Base-by-base conservation (phyloP, 2,329 filamentous ascomycete species). In the Colletotrichum liriopes region DNA sequence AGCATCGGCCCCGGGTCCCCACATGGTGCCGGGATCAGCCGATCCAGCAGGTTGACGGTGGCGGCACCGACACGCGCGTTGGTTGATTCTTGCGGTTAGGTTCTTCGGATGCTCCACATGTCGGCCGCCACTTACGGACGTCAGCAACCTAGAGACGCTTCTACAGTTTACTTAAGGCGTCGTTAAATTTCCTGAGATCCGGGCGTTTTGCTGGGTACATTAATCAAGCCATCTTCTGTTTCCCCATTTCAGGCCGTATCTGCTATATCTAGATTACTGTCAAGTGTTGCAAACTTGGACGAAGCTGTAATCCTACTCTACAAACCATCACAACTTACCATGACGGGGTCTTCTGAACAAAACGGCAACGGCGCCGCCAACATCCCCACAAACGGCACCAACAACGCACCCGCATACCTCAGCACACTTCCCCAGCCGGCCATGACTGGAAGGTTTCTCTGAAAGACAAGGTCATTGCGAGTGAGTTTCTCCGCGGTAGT, bases 391-490 rank as follows among this genome's bases (percentile, higher is more conserved):
- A 65, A 70, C 61, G 64, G 45, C 45, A 60, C 26, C 43, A 54
- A 39, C 59, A 49, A 54, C 26, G 65, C 65, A 20, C 54, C 37
- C 18, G 51, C 67, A 41, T 77, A 75, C 67, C 75, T 77, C 43
- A 79, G 76, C 74, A 83, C 82, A 3, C 74, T 81, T 4, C 82
- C 82, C 75, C 76, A 8, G 74, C 78, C 23, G 74, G 75, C 63
- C 80, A 82, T 69, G 78, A 83, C 77, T 83, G 77, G 77, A 76
- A 77, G 68, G 77, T 83, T 52, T 77, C 78, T 11, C 75, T 83
- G 32, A 77, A 79, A 58, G 77, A 78, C 76, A 83, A 84, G 71
- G 80, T 83, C 73, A 83, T 83, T 65, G 77, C 82, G 23, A 82
- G 81, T 82, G 75, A 72, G 80, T 78, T n/a, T 39, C 16, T 29